Conservation (phyloP, 371 early-diverging fungal genomes). For the Fennellomyces sp. region DNA sequence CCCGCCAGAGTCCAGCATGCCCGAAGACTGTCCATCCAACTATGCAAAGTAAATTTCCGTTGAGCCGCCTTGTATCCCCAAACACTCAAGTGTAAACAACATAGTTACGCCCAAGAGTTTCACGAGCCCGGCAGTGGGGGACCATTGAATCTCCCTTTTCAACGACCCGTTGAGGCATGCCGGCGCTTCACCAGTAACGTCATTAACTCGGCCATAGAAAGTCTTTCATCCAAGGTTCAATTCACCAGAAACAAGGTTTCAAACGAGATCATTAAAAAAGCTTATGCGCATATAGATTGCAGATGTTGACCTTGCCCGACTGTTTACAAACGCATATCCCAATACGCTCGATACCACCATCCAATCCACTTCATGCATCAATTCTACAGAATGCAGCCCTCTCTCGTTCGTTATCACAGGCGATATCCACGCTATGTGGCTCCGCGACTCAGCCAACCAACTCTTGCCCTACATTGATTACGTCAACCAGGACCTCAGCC, state of each 20-base stretch:
- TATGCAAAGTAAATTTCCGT: constrained; percentile 1
- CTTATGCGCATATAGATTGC: constrained; percentile 23
- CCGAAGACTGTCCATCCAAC: neutral
- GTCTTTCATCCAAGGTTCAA: constrained; percentile 39
- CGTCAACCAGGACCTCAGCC: constrained; percentile 31
- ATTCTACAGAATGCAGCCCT: constrained; percentile 27
- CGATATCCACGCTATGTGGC: constrained; percentile 74
- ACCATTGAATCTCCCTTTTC: constrained; percentile 39
- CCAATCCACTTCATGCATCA: constrained; percentile 25
- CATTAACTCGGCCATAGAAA: constrained; percentile 38
- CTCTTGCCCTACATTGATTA: constrained; percentile 58
- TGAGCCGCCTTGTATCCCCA: neutral
- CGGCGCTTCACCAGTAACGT: constrained; percentile 43
- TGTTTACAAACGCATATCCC: constrained; percentile 58
- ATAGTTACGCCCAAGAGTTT: constrained; percentile 15
- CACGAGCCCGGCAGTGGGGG: constrained; percentile 48
- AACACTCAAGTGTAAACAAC: neutral
- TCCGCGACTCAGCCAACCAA: constrained; percentile 72
- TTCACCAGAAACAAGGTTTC: neutral
- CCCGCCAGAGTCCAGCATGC: neutral
- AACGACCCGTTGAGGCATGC: constrained; percentile 44
- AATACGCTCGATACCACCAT: constrained; percentile 71
- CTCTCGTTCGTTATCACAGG: constrained; percentile 67
- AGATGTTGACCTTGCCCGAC: constrained; percentile 48
- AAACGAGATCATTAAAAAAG: neutral